Evolutionary conservation across 2,329 filamentous ascomycete species (phyloP).

Genomic region (Apiospora marii): DNA sequence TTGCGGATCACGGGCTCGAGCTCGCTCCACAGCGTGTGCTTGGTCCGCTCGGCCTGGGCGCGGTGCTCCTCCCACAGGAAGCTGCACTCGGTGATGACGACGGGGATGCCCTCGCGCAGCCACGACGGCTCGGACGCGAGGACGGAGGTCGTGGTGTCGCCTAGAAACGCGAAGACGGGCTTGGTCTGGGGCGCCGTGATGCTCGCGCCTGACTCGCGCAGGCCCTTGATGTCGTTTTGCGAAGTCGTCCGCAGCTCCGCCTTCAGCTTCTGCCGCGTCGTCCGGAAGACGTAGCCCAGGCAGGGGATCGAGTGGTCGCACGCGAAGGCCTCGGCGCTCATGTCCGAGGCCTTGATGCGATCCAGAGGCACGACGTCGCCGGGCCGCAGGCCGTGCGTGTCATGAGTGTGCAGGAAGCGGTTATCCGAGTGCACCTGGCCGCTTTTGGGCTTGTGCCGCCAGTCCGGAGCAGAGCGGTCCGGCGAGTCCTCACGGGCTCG

Average conservation of each 20-base stretch:
- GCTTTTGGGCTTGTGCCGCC: slow-evolving; percentile 3
- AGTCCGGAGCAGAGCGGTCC: neutral
- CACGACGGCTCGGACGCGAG: slow-evolving; percentile 50
- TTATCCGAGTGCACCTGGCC: slow-evolving; percentile 12
- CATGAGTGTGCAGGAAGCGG: slow-evolving; percentile 47
- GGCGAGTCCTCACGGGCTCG: slow-evolving; percentile 5
- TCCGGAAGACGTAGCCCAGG: slow-evolving; percentile 55
- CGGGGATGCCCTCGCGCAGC: slow-evolving; percentile 48
- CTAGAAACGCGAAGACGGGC: slow-evolving; percentile 57
- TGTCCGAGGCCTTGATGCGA: slow-evolving; percentile 40
- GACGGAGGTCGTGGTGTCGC: slow-evolving; percentile 53
- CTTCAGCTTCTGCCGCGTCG: slow-evolving; percentile 48
- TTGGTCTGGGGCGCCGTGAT: slow-evolving; percentile 49
- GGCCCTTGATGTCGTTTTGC: slow-evolving; percentile 47
- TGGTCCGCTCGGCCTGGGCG: slow-evolving; percentile 53
- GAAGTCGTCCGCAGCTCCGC: slow-evolving; percentile 46
- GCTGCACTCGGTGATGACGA: slow-evolving; percentile 59
- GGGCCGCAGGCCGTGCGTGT: slow-evolving; percentile 46
- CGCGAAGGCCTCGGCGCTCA: slow-evolving; percentile 51
- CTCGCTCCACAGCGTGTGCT: slow-evolving; percentile 56
- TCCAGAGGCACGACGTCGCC: slow-evolving; percentile 48
- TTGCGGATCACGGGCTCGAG: slow-evolving; percentile 41
- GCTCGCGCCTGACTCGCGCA: slow-evolving; percentile 47
- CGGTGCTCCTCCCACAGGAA: slow-evolving; percentile 54
- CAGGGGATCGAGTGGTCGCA: slow-evolving; percentile 58